A percentile compares a stretch with the other conserved stretches of the same genome.
phyloP scores from a whole-genome alignment of 2,329 filamentous ascomycete species.

The Penicillium carneum region DNA sequence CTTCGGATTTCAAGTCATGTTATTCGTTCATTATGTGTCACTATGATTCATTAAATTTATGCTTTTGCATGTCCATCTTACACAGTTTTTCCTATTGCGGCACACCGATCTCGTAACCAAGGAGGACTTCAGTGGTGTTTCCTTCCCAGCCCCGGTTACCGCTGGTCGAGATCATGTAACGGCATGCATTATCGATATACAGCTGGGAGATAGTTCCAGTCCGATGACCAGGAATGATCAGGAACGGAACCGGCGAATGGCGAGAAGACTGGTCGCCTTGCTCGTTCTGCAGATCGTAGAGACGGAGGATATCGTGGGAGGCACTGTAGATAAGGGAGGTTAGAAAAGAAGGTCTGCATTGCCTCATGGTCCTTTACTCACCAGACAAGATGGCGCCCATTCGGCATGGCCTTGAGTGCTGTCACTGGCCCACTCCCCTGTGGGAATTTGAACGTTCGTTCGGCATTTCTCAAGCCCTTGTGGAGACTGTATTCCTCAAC shows the following conservation, averaged over 20 bases:
- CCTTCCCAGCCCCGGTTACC: conserved; percentile 97
- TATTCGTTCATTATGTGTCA: conserved; percentile 16
- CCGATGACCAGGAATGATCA: conserved; percentile 91
- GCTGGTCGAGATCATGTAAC: conserved; percentile 89
- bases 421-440: conserved; percentile 88
- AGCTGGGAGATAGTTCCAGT: conserved; percentile 87
- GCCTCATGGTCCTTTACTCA: conserved; percentile 47
- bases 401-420: conserved; percentile 87
- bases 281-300: conserved; percentile 83
- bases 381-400: conserved; percentile 90
- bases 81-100: conserved; percentile 31
- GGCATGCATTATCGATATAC: conserved; percentile 84
- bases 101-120: conserved; percentile 87
- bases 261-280: conserved; percentile 69
- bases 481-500: conserved; percentile 94
- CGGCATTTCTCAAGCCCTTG: conserved; percentile 75
- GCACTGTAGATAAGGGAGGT: conserved; percentile 64
- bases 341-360: background rate
- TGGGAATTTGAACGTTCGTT: conserved; percentile 85
- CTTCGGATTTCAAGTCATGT: conserved; percentile 5
- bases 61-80: background rate
- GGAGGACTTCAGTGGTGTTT: conserved; percentile 82
- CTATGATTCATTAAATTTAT: background rate
- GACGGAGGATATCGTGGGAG: conserved; percentile 87
- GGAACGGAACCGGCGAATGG: conserved; percentile 84